A percentile compares a stretch with the other conserved stretches of the same genome.
phyloP scores from a whole-genome alignment of 1,284 basidiomycete species.

The Puccinia triticina region DNA sequence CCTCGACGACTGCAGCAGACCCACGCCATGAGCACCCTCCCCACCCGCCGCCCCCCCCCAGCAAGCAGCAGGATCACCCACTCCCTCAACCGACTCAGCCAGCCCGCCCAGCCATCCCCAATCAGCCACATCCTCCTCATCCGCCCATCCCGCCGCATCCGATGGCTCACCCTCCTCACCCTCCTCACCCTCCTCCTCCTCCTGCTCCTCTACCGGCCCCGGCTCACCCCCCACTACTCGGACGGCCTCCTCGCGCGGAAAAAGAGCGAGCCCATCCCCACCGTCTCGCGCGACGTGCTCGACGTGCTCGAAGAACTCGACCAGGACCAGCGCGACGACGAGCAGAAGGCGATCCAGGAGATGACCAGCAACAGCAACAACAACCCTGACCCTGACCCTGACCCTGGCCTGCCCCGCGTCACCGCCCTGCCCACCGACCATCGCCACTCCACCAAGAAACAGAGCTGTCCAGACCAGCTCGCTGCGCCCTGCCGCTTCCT shows the following conservation, averaged over 20 bases:
- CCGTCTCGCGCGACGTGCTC: background rate
- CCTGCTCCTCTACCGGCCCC: background rate
- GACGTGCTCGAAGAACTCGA: constrained; percentile 18
- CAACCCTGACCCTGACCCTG: background rate
- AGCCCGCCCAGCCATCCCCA: background rate
- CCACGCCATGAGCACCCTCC: background rate
- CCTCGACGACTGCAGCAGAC: too few relatives aligned
- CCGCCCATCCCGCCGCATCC: background rate
- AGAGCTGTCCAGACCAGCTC: constrained; percentile 1
- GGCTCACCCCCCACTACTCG: background rate
- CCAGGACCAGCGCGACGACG: background rate
- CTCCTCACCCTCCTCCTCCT: background rate
- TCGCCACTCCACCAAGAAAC: background rate
- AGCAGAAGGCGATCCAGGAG: background rate
- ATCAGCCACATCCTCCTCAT: background rate
- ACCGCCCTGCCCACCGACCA: constrained; percentile 8
- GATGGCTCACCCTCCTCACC: constrained; percentile 1
- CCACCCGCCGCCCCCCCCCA: constrained; percentile 1
- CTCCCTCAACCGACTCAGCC: constrained; percentile 14
- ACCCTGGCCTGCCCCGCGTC: background rate
- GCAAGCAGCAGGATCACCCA: background rate
- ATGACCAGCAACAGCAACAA: background rate
- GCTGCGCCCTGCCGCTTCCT: constrained; percentile 23
- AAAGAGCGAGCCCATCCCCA: too few relatives aligned
- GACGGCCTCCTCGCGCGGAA: background rate